Percentiles rank a stretch among this genome's conserved stretches.
phyloP scores from a whole-genome alignment of 345 rosid genomes.

The Pistacia vera region DNA sequence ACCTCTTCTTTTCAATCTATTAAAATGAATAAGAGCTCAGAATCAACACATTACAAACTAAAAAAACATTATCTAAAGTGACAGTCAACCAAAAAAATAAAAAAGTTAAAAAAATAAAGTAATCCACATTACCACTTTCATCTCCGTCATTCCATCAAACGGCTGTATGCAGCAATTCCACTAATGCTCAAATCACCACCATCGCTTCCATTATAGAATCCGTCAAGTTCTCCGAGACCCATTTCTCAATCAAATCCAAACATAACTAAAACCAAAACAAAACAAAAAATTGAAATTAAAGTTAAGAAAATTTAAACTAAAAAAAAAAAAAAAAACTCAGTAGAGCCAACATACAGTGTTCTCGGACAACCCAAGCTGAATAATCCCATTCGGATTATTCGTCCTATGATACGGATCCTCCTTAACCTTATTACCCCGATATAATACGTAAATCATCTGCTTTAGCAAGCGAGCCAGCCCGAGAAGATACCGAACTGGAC shows the following conservation, averaged over 20 bases:
- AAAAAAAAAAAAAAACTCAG: slow-evolving; percentile 1
- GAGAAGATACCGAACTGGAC: slow-evolving; percentile 57
- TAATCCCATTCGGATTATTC: slow-evolving; percentile 56
- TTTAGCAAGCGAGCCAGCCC: slow-evolving; percentile 58
- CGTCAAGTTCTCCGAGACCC: slow-evolving; percentile 66
- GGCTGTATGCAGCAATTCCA: slow-evolving; percentile 74
- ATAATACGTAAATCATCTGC: slow-evolving; percentile 67
- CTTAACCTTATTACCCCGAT: slow-evolving; percentile 58
- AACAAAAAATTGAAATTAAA: neutral
- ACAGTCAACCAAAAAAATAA: neutral
- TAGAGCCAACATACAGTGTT: slow-evolving; percentile 49
- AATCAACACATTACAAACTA: neutral
- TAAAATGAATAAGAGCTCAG: neutral
- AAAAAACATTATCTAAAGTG: neutral
- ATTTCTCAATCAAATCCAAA: slow-evolving; percentile 84
- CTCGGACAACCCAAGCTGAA: slow-evolving; percentile 91
- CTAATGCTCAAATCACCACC: slow-evolving; percentile 53
- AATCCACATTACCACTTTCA: slow-evolving; percentile 66
- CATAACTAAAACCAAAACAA: slow-evolving; percentile 50
- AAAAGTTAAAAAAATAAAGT: neutral
- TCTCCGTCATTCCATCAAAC: slow-evolving; percentile 61
- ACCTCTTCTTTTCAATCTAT: neutral
- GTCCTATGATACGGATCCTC: slow-evolving; percentile 62
- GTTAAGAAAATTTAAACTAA: neutral
- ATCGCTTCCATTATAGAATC: slow-evolving; percentile 40